Percentiles rank a stretch among this genome's conserved stretches.
phyloP scores from a whole-genome alignment of 129 eudicot species.

The Lonicera japonica region DNA sequence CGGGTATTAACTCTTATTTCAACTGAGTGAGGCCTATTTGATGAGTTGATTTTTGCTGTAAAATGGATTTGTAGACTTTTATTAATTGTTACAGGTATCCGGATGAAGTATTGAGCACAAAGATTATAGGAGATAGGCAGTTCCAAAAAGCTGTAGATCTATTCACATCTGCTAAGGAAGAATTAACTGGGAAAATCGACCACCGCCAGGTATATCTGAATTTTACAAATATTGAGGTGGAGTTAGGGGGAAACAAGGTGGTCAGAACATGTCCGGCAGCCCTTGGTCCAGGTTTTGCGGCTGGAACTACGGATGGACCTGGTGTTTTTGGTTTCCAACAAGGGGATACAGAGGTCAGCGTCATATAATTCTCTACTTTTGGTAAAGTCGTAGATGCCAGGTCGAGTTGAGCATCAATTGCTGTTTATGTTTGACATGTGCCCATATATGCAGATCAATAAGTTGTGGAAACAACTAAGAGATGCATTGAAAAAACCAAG shows the following conservation, averaged over 20 bases:
- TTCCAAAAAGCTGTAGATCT: conserved; percentile 48
- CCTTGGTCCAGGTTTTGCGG: conserved; percentile 66
- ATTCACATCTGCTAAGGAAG: conserved; percentile 42
- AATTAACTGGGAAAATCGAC: conserved; percentile 56
- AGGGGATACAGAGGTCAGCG: conserved; percentile 55
- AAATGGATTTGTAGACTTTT: not conserved
- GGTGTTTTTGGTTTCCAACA: conserved; percentile 75
- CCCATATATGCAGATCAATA: conserved; percentile 39
- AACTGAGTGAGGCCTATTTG: not conserved
- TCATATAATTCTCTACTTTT: not conserved
- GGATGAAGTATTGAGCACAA: conserved; percentile 57
- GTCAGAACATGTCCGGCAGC: conserved; percentile 70
- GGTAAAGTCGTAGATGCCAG: not conserved
- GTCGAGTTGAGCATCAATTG: not conserved
- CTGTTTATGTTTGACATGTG: not conserved
- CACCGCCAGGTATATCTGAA: conserved; percentile 39
- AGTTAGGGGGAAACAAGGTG: conserved; percentile 26
- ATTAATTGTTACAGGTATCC: conserved; percentile 32
- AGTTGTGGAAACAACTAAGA: conserved; percentile 46
- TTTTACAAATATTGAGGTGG: conserved; percentile 44
- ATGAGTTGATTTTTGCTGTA: not conserved
- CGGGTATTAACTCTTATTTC: conserved; percentile 5
- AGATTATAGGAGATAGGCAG: conserved; percentile 64
- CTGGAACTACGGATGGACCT: conserved; percentile 83
- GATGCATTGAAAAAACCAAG: conserved; percentile 49